These are phyloP conservation scores for Hymenoscyphus scutula DNA, from an alignment of 2,329 filamentous ascomycete genomes.

Conservation along the genomic window DNA sequence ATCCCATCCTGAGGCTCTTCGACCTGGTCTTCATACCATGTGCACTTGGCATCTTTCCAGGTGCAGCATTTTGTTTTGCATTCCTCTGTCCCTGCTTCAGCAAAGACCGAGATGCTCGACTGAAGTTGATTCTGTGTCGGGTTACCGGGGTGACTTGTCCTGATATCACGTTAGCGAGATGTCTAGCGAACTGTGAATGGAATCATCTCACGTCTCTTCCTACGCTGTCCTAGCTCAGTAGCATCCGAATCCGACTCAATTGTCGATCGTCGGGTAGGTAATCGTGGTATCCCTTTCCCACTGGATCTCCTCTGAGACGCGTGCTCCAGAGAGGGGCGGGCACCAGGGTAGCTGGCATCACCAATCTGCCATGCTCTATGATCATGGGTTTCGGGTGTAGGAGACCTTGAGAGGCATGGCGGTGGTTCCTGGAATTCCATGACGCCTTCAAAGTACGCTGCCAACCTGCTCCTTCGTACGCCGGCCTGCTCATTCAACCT, in stretches of 20 bases:
- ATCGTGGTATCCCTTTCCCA: conserved; percentile 5
- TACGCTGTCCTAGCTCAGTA: neutral
- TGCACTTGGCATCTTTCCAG: neutral
- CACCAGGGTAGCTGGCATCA: neutral
- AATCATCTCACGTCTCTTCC: conserved; percentile 13
- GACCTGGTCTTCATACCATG: conserved; percentile 17
- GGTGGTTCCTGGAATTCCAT: conserved; percentile 19
- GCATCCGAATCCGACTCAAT: conserved; percentile 14
- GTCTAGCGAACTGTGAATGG: neutral
- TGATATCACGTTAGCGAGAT: conserved; percentile 10
- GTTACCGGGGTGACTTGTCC: conserved; percentile 12
- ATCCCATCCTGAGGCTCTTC: conserved; percentile 9
- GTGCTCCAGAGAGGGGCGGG: conserved; percentile 1
- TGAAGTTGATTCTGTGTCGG: conserved; percentile 2
- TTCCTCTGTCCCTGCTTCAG: neutral
- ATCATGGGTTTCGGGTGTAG: conserved; percentile 9
- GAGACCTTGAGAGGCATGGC: conserved; percentile 16
- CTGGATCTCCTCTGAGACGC: conserved; percentile 1
- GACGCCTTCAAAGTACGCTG: conserved; percentile 20
- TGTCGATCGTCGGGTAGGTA: conserved; percentile 9
- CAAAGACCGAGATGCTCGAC: neutral
- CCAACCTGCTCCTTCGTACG: conserved; percentile 16
- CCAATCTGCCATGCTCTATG: conserved; percentile 7
- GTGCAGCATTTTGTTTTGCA: neutral
- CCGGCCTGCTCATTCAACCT: conserved; percentile 15